phyloP scores from a whole-genome alignment of 768 basidiomycete species.

The Agaricus sinodeliciosus region DNA sequence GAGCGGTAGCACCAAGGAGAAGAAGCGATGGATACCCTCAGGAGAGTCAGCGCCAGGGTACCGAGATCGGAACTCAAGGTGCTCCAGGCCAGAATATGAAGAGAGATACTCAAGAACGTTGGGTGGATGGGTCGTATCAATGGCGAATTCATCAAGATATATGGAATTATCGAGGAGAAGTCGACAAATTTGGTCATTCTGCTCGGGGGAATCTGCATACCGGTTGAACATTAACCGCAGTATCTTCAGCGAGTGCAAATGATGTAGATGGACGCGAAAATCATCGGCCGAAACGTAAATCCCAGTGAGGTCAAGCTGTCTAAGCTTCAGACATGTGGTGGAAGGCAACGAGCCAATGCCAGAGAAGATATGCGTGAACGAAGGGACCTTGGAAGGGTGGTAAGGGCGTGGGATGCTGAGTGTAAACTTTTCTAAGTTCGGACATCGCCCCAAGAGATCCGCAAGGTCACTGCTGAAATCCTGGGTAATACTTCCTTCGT shows the following conservation, averaged over 20 bases:
- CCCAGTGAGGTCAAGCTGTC: neutral
- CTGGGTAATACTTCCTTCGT: too few species aligned
- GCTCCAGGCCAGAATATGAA: neutral
- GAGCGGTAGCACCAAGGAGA: neutral
- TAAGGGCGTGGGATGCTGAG: neutral
- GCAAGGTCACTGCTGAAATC: neutral
- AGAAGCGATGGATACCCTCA: neutral
- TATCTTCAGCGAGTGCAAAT: neutral
- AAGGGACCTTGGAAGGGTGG: neutral
- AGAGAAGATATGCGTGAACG: neutral
- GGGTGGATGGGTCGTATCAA: neutral
- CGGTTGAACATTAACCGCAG: neutral
- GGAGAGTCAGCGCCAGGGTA: neutral
- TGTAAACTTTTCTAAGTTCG: neutral
- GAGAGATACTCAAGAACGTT: neutral
- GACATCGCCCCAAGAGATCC: neutral
- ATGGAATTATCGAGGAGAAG: neutral
- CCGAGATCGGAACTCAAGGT: neutral
- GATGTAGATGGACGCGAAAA: neutral
- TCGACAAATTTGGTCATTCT: neutral
- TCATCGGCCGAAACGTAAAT: neutral
- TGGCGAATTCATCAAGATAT: neutral
- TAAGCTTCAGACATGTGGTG: neutral
- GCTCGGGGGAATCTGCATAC: neutral
- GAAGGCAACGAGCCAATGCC: neutral